Evolutionary conservation across 345 rosid genomes (phyloP).

Genomic region (Ailanthus altissimus): DNA sequence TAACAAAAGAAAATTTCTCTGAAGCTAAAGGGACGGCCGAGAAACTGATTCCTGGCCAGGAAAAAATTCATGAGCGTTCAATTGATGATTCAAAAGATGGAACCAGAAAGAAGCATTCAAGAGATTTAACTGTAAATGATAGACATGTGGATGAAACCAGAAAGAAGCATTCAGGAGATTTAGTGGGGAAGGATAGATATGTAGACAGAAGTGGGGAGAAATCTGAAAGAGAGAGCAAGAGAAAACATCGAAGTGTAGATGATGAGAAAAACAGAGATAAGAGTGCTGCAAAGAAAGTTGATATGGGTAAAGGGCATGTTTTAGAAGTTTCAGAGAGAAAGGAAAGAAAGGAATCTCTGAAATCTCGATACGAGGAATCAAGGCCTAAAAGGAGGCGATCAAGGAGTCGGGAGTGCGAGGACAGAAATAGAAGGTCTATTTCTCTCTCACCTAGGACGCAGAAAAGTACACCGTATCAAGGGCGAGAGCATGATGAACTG

Average conservation of each 20-base stretch:
- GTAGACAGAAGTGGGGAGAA: constrained; percentile 39
- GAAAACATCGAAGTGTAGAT: constrained; percentile 49
- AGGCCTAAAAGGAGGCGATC: constrained; percentile 66
- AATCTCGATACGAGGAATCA: constrained; percentile 48
- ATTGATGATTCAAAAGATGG: constrained; percentile 37
- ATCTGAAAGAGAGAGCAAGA: constrained; percentile 49
- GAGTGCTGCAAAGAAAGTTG: constrained; percentile 44
- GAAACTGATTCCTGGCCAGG: constrained; percentile 36
- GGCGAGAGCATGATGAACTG: constrained; percentile 45
- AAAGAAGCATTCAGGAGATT: constrained; percentile 48
- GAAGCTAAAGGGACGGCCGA: constrained; percentile 36
- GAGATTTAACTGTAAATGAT: constrained; percentile 45
- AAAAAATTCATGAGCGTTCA: constrained; percentile 33
- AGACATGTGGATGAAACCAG: constrained; percentile 38
- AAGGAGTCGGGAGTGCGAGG: constrained; percentile 63
- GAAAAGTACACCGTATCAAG: constrained; percentile 45
- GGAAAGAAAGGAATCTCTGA: constrained; percentile 53
- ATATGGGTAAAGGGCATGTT: constrained; percentile 43
- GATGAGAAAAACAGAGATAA: constrained; percentile 44
- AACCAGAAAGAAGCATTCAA: constrained; percentile 48
- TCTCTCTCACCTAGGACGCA: constrained; percentile 55
- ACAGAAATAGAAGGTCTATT: constrained; percentile 51
- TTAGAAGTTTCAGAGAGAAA: constrained; percentile 48
- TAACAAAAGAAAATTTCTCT: constrained; percentile 32
- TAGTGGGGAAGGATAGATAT: constrained; percentile 41